These are phyloP conservation scores for Aureobasidium melanogenum DNA, from an alignment of 2,329 filamentous ascomycete genomes.

Conservation along the genomic window DNA sequence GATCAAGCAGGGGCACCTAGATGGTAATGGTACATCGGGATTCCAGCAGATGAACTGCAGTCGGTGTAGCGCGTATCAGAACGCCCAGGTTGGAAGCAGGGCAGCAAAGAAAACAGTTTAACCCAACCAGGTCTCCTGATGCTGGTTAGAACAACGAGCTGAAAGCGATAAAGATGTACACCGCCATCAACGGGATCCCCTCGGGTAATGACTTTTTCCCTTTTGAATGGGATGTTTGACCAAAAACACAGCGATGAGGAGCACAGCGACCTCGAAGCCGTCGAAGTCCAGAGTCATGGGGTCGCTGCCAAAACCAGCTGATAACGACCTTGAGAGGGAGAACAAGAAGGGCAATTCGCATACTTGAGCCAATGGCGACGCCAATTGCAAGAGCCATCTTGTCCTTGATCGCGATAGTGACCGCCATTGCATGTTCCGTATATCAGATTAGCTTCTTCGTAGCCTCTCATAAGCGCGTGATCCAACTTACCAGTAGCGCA, in stretches of 20 bases:
- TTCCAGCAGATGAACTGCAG: not conserved
- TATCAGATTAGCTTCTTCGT: not conserved
- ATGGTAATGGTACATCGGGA: not conserved
- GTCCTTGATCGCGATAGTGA: constrained; percentile 53
- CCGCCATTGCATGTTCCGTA: constrained; percentile 53
- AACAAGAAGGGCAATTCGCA: constrained; percentile 57
- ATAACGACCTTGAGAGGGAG: constrained; percentile 52
- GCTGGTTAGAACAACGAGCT: constrained; percentile 44
- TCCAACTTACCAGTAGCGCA: constrained; percentile 33
- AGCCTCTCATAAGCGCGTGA: too few species aligned
- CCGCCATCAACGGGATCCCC: constrained; percentile 50
- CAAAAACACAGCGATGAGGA: constrained; percentile 48
- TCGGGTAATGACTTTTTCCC: constrained; percentile 43
- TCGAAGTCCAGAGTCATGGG: constrained; percentile 75
- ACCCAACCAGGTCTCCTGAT: constrained; percentile 2
- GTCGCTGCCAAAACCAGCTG: constrained; percentile 50
- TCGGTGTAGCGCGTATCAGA: not conserved
- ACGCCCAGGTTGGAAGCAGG: not conserved
- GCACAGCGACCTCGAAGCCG: constrained; percentile 68
- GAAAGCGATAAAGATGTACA: constrained; percentile 54
- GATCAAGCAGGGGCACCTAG: too few species aligned
- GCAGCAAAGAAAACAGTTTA: not conserved
- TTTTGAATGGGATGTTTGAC: constrained; percentile 55
- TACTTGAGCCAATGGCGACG: constrained; percentile 55
- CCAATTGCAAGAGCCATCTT: constrained; percentile 61